A percentile compares a stretch with the other conserved stretches of the same genome.
Conservation (phyloP, 129 eudicot genomes). For the Tanacetum coccineum region DNA sequence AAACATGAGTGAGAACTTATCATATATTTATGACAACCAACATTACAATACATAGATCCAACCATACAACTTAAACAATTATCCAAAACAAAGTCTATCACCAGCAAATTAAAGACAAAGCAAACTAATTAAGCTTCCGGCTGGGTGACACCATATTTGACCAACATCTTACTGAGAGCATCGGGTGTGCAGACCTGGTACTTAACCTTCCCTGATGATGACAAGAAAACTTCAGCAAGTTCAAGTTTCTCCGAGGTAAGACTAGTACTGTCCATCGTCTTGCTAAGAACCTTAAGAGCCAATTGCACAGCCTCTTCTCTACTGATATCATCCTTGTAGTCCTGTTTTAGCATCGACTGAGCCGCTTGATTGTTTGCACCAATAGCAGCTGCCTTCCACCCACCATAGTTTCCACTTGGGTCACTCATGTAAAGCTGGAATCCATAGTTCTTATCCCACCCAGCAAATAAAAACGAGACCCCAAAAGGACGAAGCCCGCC, state of each 20-base stretch:
- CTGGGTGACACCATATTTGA: conserved; percentile 59
- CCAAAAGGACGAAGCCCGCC: conserved; percentile 87
- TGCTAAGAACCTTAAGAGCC: conserved; percentile 68
- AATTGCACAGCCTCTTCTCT: too few relatives aligned
- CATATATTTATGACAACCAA: not conserved
- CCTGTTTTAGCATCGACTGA: conserved; percentile 80
- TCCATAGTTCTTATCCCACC: conserved; percentile 77
- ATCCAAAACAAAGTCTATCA: conserved; percentile 4
- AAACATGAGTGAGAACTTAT: too few relatives aligned
- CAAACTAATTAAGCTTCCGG: conserved; percentile 39
- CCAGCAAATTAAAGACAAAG: not conserved
- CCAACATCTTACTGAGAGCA: conserved; percentile 50
- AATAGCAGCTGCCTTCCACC: conserved; percentile 84
- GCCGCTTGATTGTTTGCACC: conserved; percentile 82
- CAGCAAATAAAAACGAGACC: conserved; percentile 76
- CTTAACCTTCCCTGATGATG: conserved; percentile 63
- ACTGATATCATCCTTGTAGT: conserved; percentile 61
- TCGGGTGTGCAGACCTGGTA: conserved; percentile 68
- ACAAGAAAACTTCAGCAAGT: conserved; percentile 65
- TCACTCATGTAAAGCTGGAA: conserved; percentile 86
- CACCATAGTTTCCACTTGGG: conserved; percentile 81
- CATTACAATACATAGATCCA: not conserved
- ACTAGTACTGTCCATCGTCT: conserved; percentile 82
- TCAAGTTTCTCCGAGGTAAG: conserved; percentile 75
- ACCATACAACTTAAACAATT: not conserved